Percentiles rank a stretch among this genome's conserved stretches.
Evolutionary conservation across 495 filamentous ascomycete species (phyloP).

Genomic region (Cudoniella acicularis): DNA sequence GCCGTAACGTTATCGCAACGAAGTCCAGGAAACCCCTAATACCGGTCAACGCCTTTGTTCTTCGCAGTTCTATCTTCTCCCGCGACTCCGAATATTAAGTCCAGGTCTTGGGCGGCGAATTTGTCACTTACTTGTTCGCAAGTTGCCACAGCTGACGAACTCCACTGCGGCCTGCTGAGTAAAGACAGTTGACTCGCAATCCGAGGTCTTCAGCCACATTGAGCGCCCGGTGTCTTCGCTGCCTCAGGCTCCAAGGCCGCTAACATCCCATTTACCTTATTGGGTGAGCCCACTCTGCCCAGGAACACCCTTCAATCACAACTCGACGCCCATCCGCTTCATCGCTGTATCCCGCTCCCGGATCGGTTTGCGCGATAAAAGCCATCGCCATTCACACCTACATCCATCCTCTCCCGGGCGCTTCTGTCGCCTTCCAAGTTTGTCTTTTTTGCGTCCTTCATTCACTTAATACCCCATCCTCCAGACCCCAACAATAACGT

Average conservation of each 20-base stretch:
- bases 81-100: neutral
- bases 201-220: neutral
- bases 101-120: neutral
- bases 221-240: neutral
- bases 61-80: neutral
- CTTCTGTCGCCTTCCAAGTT: neutral
- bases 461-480: neutral
- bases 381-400: neutral
- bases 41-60: neutral
- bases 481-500: neutral
- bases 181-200: neutral
- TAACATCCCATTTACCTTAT: too few relatives aligned
- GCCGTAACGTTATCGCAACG: too few relatives aligned
- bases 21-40: neutral
- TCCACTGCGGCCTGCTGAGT: neutral
- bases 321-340: neutral
- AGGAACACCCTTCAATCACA: neutral
- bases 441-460: neutral
- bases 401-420: neutral
- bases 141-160: neutral
- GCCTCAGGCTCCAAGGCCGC: too few relatives aligned
- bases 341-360: neutral
- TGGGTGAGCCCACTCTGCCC: too few relatives aligned
- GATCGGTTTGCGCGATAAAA: neutral
- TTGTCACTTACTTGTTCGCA: neutral